phyloP scores from a whole-genome alignment of 1,284 basidiomycete species.

The Trametes pubescens region DNA sequence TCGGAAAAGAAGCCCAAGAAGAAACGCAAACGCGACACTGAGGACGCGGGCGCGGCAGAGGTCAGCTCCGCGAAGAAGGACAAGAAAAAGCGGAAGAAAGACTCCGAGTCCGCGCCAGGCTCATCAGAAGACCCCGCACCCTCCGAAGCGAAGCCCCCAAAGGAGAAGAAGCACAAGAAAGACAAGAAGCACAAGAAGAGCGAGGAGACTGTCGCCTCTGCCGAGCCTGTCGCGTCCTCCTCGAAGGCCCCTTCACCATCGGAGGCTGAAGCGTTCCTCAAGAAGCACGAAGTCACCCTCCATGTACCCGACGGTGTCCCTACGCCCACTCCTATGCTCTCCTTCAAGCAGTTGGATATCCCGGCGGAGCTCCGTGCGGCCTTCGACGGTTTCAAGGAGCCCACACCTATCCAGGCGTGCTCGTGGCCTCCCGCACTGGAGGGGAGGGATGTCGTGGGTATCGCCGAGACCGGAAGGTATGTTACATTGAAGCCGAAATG shows the following conservation, averaged over 20 bases:
- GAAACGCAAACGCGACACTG: conserved; percentile 41
- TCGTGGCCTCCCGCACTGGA: conserved; percentile 92
- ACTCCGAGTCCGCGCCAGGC: conserved; percentile 14
- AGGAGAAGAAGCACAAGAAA: conserved; percentile 37
- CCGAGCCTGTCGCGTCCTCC: conserved; percentile 18
- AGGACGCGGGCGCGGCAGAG: conserved; percentile 14
- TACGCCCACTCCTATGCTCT: conserved; percentile 73
- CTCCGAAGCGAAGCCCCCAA: conserved; percentile 31
- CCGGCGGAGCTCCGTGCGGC: conserved; percentile 68
- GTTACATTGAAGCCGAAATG: too few species aligned
- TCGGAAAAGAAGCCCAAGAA: conserved; percentile 38
- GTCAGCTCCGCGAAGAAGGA: conserved; percentile 31
- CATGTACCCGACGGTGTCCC: conserved; percentile 56
- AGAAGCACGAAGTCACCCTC: conserved; percentile 80
- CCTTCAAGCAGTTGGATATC: conserved; percentile 81
- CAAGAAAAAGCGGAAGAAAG: conserved; percentile 37
- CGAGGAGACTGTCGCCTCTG: conserved; percentile 12
- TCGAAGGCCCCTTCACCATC: conserved; percentile 42
- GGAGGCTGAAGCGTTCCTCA: conserved; percentile 71
- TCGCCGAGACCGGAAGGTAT: conserved; percentile 95
- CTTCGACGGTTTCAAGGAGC: conserved; percentile 82
- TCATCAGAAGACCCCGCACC: conserved; percentile 18
- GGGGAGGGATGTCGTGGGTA: conserved; percentile 91
- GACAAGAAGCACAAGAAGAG: conserved; percentile 34
- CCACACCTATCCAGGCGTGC: conserved; percentile 96